Percentiles rank a stretch among this genome's conserved stretches.
phyloP scores from a whole-genome alignment of 257 asterid genomes.

The Penstemon eatonii region DNA sequence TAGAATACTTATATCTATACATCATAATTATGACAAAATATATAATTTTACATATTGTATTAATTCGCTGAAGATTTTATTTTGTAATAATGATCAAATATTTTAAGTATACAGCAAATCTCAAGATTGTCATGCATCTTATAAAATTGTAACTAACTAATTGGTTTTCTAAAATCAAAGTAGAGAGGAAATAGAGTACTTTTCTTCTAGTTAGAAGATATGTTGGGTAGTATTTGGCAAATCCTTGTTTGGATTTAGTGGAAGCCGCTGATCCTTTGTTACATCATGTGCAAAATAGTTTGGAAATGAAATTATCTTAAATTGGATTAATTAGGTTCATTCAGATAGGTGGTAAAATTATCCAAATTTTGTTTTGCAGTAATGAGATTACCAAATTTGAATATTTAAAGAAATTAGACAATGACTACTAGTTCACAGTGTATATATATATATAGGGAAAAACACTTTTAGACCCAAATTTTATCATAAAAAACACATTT shows the following conservation, averaged over 20 bases:
- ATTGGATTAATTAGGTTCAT: not conserved
- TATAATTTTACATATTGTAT: not conserved
- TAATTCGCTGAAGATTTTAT: not conserved
- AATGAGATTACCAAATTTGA: not conserved
- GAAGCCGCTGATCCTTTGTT: not conserved
- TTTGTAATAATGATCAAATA: no score
- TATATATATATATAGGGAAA: no score
- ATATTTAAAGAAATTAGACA: not conserved
- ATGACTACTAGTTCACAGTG: not conserved
- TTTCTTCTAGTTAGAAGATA: not conserved
- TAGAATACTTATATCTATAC: not conserved
- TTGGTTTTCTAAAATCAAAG: not conserved
- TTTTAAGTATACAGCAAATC: no score
- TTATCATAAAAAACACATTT: no score
- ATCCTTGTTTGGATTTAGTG: not conserved
- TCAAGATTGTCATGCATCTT: no score
- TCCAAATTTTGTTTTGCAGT: not conserved
- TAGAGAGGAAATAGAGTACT: not conserved
- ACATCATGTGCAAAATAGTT: no score
- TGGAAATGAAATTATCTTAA: not conserved
- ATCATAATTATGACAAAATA: not conserved
- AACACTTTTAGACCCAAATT: no score
- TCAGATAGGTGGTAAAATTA: not conserved
- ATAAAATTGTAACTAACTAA: not conserved
- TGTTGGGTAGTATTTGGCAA: slow-evolving; percentile 2